Evolutionary conservation across 371 early-diverging fungal species (phyloP), one percentile per base, ranked within the genome.

Genomic region (Apophysomyces variabilis): DNA sequence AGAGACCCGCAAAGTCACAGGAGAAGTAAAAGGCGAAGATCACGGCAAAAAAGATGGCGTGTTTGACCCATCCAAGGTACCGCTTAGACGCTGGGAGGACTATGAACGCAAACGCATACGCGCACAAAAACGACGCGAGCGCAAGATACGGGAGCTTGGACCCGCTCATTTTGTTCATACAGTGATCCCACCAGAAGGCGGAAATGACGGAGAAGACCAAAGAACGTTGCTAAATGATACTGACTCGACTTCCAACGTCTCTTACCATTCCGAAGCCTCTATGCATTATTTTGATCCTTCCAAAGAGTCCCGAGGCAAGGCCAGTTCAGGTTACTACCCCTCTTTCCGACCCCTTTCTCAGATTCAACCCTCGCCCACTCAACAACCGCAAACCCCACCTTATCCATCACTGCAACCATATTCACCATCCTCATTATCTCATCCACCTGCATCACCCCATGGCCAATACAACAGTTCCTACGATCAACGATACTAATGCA

Each of bases 1-100:
- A 57, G 93, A 95, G 72, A 96, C 96, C 9, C 69, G 82, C 56
- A 93, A 93, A 73, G 91, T 96, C 3, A 87, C 84, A 13, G 94
- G 96, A 38, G 87, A 94, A 82, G 86, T 69, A 41, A 90, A 91
- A 68, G 90, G 85, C 45, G 92, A 90, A 35, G 87, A 86, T 60
- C 92, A 91, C 65, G 89, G 87, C 38, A 78, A 83, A 36, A 81
- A 85, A n/a, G 88, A 84, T 39, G 69, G 69, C 58, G 72, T 64
- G 7, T 61, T 77, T 68, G 69, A 74, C 63, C 74, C 76, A 13
- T 66, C 70, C 44, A 75, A 74, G 45, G 88, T 93, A 9, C 87
- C 89, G 5, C 73, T 90, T 71, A 80, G 84, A 70, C 88, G 90
- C n/a, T 93, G 93, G 73, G 73, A 72, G 21, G 68, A 72, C 36